A percentile compares a stretch with the other conserved stretches of the same genome.
Conservation (phyloP, 2,329 filamentous ascomycete genomes). For the Curvularia verruculosa region DNA sequence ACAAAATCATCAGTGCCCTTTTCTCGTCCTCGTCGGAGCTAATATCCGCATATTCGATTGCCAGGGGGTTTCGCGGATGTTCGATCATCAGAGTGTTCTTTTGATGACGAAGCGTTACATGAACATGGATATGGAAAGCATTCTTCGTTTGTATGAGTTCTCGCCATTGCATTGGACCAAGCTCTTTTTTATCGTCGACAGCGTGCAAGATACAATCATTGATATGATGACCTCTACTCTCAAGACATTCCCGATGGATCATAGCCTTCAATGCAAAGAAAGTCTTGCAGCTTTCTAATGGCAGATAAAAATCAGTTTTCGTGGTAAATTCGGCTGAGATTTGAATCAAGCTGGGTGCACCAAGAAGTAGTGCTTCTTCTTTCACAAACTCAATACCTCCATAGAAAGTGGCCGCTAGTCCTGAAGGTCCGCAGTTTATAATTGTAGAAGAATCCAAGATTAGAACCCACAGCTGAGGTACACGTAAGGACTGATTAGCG, state of each 20-base stretch:
- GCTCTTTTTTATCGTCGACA: not conserved
- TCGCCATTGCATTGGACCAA: not conserved
- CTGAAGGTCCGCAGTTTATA: not conserved
- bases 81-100: not conserved
- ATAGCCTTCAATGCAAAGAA: not conserved
- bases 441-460: not conserved
- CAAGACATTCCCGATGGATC: not conserved
- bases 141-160: not conserved
- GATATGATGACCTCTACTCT: not conserved
- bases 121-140: not conserved
- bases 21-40: not conserved
- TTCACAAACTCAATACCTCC: not conserved
- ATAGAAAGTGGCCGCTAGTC: not conserved
- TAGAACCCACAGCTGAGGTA: not conserved
- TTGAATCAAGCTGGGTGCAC: not conserved
- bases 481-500: not conserved
- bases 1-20: not conserved
- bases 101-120: not conserved
- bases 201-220: not conserved
- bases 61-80: not conserved
- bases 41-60: not conserved
- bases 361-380: not conserved
- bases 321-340: not conserved
- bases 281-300: not conserved
- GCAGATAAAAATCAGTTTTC: not conserved